These are phyloP conservation scores for Adansonia madagascariensis DNA, from an alignment of 441 rosid species.

Conservation along the genomic window DNA sequence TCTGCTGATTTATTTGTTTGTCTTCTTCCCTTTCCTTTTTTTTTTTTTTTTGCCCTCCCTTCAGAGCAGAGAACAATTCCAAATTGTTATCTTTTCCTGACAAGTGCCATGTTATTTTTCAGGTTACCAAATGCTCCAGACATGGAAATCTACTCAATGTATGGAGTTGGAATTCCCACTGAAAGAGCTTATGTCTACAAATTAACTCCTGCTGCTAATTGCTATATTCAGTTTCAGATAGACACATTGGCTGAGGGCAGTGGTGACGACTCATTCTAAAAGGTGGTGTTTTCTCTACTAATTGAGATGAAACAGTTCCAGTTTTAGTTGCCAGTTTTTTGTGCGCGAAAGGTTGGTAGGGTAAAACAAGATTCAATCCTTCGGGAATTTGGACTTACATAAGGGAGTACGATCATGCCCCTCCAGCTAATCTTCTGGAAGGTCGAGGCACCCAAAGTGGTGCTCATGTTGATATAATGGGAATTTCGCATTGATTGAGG, in stretches of 20 bases:
- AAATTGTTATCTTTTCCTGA: not conserved
- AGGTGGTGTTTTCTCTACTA: slow-evolving; percentile 44
- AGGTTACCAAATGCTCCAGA: slow-evolving; percentile 58
- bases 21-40: no score
- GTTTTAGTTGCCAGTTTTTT: slow-evolving; percentile 52
- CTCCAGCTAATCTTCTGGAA: slow-evolving; percentile 52
- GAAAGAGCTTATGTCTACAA: slow-evolving; percentile 56
- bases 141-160: slow-evolving; percentile 53
- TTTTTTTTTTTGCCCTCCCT: not conserved
- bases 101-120: slow-evolving; percentile 15
- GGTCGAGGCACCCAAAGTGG: slow-evolving; percentile 61
- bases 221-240: slow-evolving; percentile 53
- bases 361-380: slow-evolving; percentile 55
- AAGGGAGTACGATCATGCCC: slow-evolving; percentile 51
- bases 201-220: slow-evolving; percentile 37
- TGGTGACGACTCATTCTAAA: slow-evolving; percentile 39
- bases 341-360: slow-evolving; percentile 58
- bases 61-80: no score
- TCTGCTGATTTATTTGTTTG: no score
- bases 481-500: slow-evolving; percentile 55
- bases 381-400: slow-evolving; percentile 43
- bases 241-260: slow-evolving; percentile 43
- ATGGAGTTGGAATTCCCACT: slow-evolving; percentile 54
- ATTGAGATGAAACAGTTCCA: slow-evolving; percentile 55
- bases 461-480: slow-evolving; percentile 57